Base-by-base conservation (phyloP, 371 early-diverging fungal species). In the Mucor irregularis region DNA sequence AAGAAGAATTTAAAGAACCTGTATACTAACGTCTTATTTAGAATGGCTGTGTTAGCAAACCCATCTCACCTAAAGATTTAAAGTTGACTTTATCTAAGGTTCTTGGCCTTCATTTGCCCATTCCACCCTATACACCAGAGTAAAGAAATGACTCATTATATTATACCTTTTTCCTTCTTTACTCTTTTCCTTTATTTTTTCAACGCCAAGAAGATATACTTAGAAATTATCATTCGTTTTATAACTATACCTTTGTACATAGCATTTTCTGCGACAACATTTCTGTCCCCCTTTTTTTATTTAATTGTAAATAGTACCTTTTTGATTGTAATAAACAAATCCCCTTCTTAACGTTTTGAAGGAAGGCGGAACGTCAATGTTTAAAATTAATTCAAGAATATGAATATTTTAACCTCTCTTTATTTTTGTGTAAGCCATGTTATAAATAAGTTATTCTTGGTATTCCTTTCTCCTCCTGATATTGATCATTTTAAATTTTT, bases 11-110 rank as follows among this genome's bases (percentile, higher is more conserved):
- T 19, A 45, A 25, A 39, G 19, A 13, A 25, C 50, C 35, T 34
- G 33, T 13, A 22, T 21, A n/a, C 21, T 22, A 48, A 37, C 38
- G 45, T 11, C 19, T 42, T 40, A 24, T 28, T 11, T 70, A 78
- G 79, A 71, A 74, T 62, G 80, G 80, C 1, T 80, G 76, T 44
- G 49, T 80, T 37, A 61, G 74, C 43, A 80, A 80, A 53, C 80
- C 80, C 3, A 65, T 80, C n/a, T 61, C 64, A 14, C 61, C 68
- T 6, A 47, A 38, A 25, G 62, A 58, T 16, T 42, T 79, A 1
- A 74, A 69, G 47, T 53, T 69, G 42, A 69, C 69, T 6, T 31
- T 78, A 11, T 51, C 45, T 22, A 60, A 40, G 24, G 64, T 74
- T 3, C 64, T 78, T 35, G 52, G 49, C 13, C 38, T 66, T 34